phyloP scores from a whole-genome alignment of 257 asterid genomes.

The Solanum peruvianum region DNA sequence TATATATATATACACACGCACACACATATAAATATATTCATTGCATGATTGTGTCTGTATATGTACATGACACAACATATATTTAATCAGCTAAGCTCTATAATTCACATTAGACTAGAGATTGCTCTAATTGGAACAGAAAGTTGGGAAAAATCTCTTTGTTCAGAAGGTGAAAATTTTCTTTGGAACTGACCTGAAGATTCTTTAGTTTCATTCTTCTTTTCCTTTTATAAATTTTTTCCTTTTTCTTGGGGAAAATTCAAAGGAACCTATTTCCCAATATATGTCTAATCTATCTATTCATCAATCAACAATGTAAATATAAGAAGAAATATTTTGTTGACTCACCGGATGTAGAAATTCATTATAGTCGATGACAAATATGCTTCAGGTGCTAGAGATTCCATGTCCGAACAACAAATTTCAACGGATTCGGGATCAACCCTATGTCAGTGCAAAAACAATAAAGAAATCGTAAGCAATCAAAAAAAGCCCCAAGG shows the following conservation, averaged over 20 bases:
- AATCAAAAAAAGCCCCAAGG: neutral
- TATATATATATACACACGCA: too few species aligned
- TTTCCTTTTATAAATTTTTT: neutral
- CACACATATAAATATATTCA: neutral
- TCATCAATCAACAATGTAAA: neutral
- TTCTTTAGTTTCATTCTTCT: neutral
- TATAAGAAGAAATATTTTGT: neutral
- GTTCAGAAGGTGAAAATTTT: neutral
- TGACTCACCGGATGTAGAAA: constrained; percentile 76
- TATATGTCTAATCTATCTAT: neutral
- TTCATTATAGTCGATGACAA: constrained; percentile 65
- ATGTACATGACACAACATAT: neutral
- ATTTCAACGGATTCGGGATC: constrained; percentile 75
- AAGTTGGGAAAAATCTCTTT: neutral
- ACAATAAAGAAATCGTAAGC: neutral
- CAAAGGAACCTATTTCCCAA: neutral
- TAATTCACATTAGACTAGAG: neutral
- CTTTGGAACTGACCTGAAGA: neutral
- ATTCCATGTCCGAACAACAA: constrained; percentile 50
- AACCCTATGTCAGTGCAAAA: constrained; percentile 23
- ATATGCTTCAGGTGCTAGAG: constrained; percentile 70
- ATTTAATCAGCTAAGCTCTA: neutral
- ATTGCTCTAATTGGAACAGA: neutral
- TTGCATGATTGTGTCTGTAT: neutral
- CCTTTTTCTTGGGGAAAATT: neutral